phyloP scores from a whole-genome alignment of 768 basidiomycete genomes.

The Trametes maxima region DNA sequence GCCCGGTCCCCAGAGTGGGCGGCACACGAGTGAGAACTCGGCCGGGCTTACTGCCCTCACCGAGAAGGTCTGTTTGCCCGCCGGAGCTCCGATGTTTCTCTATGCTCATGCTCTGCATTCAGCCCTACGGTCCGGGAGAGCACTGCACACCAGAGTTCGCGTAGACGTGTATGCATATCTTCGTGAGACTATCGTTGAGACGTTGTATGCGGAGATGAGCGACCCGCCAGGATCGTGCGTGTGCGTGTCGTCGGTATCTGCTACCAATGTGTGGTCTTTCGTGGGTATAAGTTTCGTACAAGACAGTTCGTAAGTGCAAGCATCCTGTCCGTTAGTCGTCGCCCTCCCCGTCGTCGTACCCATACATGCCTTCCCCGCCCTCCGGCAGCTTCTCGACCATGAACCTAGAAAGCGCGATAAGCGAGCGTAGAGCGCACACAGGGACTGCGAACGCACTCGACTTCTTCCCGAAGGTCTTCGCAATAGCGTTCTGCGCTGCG shows the following conservation, averaged over 20 bases:
- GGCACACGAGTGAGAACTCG: conserved; percentile 90
- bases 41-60: conserved; percentile 84
- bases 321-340: conserved; percentile 59
- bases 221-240: not conserved
- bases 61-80: conserved; percentile 55
- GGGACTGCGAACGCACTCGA: conserved; percentile 55
- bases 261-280: not conserved
- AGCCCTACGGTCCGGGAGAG: conserved; percentile 96
- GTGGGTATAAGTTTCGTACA: conserved; percentile 6
- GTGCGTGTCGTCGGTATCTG: not conserved
- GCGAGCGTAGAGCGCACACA: not conserved
- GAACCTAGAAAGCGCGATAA: conserved; percentile 47
- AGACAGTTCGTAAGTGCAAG: not conserved
- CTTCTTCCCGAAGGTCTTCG: conserved; percentile 83
- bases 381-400: conserved; percentile 72
- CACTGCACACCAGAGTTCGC: conserved; percentile 82
- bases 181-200: not conserved
- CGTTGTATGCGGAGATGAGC: not conserved
- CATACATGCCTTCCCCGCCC: conserved; percentile 68
- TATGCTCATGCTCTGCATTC: conserved; percentile 7
- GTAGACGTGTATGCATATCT: conserved; percentile 21
- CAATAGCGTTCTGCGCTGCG: conserved; percentile 71
- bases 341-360: conserved; percentile 81
- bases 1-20: conserved; percentile 89
- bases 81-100: conserved; percentile 1